Conservation (phyloP, 805 yeast species). For the Saturnispora silvae region DNA sequence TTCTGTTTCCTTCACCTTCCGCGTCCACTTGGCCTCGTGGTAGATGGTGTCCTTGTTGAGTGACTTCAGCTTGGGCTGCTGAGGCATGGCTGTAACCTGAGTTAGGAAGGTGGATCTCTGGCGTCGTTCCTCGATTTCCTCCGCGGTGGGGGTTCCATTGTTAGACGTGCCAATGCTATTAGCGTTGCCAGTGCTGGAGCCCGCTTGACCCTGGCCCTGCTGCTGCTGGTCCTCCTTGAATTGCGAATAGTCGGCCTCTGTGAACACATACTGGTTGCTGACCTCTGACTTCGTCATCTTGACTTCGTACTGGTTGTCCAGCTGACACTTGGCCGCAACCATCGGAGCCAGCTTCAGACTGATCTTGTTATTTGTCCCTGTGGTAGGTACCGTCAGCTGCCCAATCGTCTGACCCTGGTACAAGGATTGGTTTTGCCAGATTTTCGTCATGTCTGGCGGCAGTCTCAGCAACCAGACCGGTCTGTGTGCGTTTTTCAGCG, state of each 20-base stretch:
- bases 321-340: conserved; percentile 35
- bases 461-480: conserved; percentile 89
- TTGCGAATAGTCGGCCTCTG: conserved; percentile 68
- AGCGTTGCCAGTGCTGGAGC: not conserved
- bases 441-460: conserved; percentile 76
- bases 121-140: not conserved
- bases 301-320: conserved; percentile 82
- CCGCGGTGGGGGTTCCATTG: no score
- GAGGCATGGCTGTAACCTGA: conserved; percentile 42
- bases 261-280: conserved; percentile 75
- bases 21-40: conserved; percentile 25
- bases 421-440: conserved; percentile 58
- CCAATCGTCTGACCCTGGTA: conserved; percentile 72
- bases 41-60: conserved; percentile 28
- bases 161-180: no score
- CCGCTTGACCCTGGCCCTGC: not conserved
- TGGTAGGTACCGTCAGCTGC: conserved; percentile 52
- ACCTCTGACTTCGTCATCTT: conserved; percentile 70
- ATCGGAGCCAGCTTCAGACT: conserved; percentile 46
- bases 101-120: conserved; percentile 32
- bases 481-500: conserved; percentile 47
- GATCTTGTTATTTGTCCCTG: conserved; percentile 27
- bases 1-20: conserved; percentile 17
- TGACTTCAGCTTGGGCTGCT: conserved; percentile 37
- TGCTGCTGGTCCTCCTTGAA: conserved; percentile 31